Evolutionary conservation across 352 stramenopile genomes (phyloP), one percentile per base, ranked within the genome.

Genomic region (Pythium rhizo-oryzae): DNA sequence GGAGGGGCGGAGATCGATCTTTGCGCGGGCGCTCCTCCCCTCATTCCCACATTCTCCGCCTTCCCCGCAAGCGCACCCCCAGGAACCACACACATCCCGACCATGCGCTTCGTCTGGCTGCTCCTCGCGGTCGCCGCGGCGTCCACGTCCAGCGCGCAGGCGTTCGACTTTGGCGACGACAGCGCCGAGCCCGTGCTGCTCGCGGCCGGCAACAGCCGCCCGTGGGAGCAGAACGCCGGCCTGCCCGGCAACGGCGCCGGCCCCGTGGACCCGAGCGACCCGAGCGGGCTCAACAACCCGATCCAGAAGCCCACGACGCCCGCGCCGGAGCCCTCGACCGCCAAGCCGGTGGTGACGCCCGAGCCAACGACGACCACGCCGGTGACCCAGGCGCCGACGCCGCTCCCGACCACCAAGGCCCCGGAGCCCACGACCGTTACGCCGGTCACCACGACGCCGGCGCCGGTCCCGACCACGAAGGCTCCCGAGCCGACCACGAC

Each of bases 201-300:
- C 23, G 49, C 25, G n/a, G 49, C 49, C n/a, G 12, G n/a, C n/a
- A 54, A 51, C 39, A 25, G 21, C 43, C 61, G 61, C 24, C 61
- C 61, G 50, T 67, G 52, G 50, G 61, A 59, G n/a, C 61, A 67
- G 61, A 56, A 65, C 47, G n/a, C 28, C 21, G 59, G 59, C 30
- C 23, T 58, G 11, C 46, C 59, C 9, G 23, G 37, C 43, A 47
- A 21, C 35, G 54, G 52, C 41, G 41, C 41, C 51, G 24, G 52
- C 39, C 50, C 61, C 25, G 24, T 35, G n/a, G 33, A 51, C 33
- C 16, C 24, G 13, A 50, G 33, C 28, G 43, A 55, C 43, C 33
- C 60, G 37, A 55, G 43, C n/a, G 49, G 50, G 16, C 37, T 9
- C 12, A 33, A 69, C 28, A 62, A 35, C 43, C 52, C 62, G 19